These are phyloP conservation scores for Hamigera avellanea DNA, from an alignment of 495 filamentous ascomycete species.

Conservation along the genomic window DNA sequence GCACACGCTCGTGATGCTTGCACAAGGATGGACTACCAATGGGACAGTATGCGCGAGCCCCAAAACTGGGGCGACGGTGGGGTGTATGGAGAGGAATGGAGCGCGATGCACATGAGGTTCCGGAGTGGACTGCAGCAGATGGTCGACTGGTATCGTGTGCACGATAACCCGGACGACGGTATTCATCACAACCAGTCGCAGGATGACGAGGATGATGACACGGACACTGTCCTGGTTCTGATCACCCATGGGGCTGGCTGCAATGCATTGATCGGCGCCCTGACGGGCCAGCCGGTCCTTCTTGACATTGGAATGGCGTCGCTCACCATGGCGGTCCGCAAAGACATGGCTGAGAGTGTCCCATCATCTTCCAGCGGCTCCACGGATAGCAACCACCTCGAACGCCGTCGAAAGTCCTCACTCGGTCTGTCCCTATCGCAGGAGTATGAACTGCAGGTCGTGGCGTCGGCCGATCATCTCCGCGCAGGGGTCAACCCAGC, in stretches of 20 bases:
- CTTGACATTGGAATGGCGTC: slow-evolving; percentile 84
- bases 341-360: slow-evolving; percentile 28
- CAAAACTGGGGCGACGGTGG: slow-evolving; percentile 79
- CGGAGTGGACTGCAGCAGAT: slow-evolving; percentile 62
- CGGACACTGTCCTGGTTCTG: slow-evolving; percentile 73
- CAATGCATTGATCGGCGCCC: slow-evolving; percentile 85
- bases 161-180: slow-evolving; percentile 17
- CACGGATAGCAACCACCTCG: not conserved
- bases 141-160: slow-evolving; percentile 68
- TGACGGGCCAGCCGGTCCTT: slow-evolving; percentile 80
- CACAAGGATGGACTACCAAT: slow-evolving; percentile 77
- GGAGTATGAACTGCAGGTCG: slow-evolving; percentile 66
- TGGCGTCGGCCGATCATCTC: slow-evolving; percentile 74
- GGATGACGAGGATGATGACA: slow-evolving; percentile 44
- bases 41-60: slow-evolving; percentile 77
- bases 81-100: slow-evolving; percentile 88
- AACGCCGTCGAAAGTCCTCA: slow-evolving; percentile 10
- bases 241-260: slow-evolving; percentile 97
- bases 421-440: slow-evolving; percentile 32
- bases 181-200: slow-evolving; percentile 13
- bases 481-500: slow-evolving; percentile 38
- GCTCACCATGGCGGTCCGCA: slow-evolving; percentile 77
- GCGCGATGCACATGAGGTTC: slow-evolving; percentile 83
- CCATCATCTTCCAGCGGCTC: not conserved
- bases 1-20: slow-evolving; percentile 87